A percentile compares a stretch with the other conserved stretches of the same genome.
Conservation (phyloP, 768 basidiomycete genomes). For the Guyanaporus albipodus region DNA sequence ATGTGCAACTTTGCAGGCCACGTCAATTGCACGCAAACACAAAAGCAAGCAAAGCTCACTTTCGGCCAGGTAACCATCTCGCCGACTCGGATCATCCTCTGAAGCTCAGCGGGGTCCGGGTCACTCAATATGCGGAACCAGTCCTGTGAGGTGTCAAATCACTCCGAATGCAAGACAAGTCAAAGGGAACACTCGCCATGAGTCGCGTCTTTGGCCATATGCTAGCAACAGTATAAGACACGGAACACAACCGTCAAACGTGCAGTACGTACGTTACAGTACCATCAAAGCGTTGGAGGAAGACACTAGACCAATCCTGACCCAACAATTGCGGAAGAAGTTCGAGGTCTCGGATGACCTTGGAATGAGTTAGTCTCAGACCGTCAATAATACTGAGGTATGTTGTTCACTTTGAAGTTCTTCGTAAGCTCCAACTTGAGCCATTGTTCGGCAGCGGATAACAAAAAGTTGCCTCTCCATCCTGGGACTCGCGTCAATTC, state of each 20-base stretch:
- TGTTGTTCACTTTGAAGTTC: slow-evolving; percentile 71
- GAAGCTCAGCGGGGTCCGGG: slow-evolving; percentile 74
- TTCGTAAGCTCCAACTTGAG: slow-evolving; percentile 94
- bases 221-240: slow-evolving; percentile 37
- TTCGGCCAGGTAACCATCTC: slow-evolving; percentile 96
- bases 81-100: slow-evolving; percentile 83
- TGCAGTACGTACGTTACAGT: slow-evolving; percentile 65
- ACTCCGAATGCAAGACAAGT: not conserved
- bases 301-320: slow-evolving; percentile 95
- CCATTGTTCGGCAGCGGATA: slow-evolving; percentile 93
- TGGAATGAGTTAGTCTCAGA: not conserved
- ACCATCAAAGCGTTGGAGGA: slow-evolving; percentile 90
- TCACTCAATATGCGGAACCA: slow-evolving; percentile 84
- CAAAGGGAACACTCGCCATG: slow-evolving; percentile 44
- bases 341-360: slow-evolving; percentile 93
- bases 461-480: slow-evolving; percentile 92
- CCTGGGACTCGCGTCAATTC: slow-evolving; percentile 39
- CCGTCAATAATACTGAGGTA: not conserved
- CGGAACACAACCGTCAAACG: slow-evolving; percentile 12
- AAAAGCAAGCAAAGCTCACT: slow-evolving; percentile 40
- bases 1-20: slow-evolving; percentile 69
- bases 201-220: slow-evolving; percentile 85
- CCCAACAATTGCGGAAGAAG: slow-evolving; percentile 90
- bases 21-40: slow-evolving; percentile 6
- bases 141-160: slow-evolving; percentile 45